phyloP scores from a whole-genome alignment of 768 basidiomycete genomes.

The Psilocybe subaeruginosa region DNA sequence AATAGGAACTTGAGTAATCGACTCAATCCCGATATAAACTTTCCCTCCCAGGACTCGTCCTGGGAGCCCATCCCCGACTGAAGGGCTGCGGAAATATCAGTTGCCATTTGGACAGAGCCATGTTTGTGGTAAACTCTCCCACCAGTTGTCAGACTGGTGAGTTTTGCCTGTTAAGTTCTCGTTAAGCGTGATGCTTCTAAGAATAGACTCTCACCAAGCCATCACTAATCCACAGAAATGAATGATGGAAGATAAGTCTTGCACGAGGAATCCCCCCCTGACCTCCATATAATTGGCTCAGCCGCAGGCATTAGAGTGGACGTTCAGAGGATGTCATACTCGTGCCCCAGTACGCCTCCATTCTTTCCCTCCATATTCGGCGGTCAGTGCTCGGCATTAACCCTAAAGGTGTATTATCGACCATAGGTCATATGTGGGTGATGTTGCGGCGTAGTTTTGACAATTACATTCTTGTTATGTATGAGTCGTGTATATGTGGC shows the following conservation, averaged over 20 bases:
- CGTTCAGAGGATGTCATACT: background rate
- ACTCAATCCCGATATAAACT: slow-evolving; percentile 19
- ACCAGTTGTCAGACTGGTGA: slow-evolving; percentile 16
- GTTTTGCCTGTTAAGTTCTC: slow-evolving; percentile 8
- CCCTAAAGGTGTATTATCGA: background rate
- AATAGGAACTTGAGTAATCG: slow-evolving; percentile 24
- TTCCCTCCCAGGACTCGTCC: slow-evolving; percentile 20
- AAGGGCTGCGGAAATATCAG: slow-evolving; percentile 23
- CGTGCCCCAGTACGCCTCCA: background rate
- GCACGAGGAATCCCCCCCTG: slow-evolving; percentile 17
- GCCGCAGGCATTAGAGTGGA: slow-evolving; percentile 15
- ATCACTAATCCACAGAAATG: slow-evolving; percentile 14
- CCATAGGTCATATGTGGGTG: background rate
- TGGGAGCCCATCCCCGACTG: slow-evolving; percentile 20
- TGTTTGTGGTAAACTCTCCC: slow-evolving; percentile 15
- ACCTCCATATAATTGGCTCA: slow-evolving; percentile 4
- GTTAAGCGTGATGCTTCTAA: slow-evolving; percentile 13
- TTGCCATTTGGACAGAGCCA: slow-evolving; percentile 16
- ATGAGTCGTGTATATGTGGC: background rate
- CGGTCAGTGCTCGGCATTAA: background rate
- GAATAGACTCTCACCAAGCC: slow-evolving; percentile 16
- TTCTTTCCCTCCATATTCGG: background rate
- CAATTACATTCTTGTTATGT: background rate
- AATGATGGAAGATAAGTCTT: slow-evolving; percentile 19
- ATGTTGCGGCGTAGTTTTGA: background rate